Conservation (phyloP, 2,329 filamentous ascomycete genomes). For the Cercospora janseana region DNA sequence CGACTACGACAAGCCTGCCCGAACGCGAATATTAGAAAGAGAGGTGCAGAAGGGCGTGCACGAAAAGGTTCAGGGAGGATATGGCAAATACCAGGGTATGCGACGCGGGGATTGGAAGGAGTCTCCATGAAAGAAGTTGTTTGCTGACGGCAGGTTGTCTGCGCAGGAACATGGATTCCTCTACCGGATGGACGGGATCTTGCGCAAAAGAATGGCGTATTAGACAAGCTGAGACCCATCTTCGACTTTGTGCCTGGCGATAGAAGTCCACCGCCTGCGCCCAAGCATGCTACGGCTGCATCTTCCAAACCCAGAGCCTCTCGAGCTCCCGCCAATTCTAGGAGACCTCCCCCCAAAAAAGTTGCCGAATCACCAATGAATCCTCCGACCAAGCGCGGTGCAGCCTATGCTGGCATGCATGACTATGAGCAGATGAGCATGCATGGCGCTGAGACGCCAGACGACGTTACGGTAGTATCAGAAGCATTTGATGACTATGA, state of each 20-base stretch:
- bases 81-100: constrained; percentile 94
- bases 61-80: constrained; percentile 97
- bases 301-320: constrained; percentile 76
- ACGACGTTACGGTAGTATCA: constrained; percentile 78
- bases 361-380: constrained; percentile 40
- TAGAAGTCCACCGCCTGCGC: constrained; percentile 86
- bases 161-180: constrained; percentile 88
- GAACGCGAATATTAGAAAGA: constrained; percentile 90
- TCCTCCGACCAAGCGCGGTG: constrained; percentile 45
- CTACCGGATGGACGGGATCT: constrained; percentile 76
- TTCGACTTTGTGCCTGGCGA: constrained; percentile 86
- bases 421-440: constrained; percentile 34
- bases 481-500: constrained; percentile 83
- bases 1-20: constrained; percentile 92
- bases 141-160: constrained; percentile 15
- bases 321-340: constrained; percentile 43
- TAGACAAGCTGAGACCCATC: constrained; percentile 78
- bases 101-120: constrained; percentile 4
- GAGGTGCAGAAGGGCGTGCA: constrained; percentile 96
- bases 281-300: constrained; percentile 73
- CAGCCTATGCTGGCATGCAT: constrained; percentile 56
- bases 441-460: constrained; percentile 68
- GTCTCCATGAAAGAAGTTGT: background rate
- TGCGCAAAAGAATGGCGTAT: constrained; percentile 81
- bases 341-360: constrained; percentile 27